Base-by-base conservation (phyloP, 768 basidiomycete genomes). In the Naematelia aurantialba region DNA sequence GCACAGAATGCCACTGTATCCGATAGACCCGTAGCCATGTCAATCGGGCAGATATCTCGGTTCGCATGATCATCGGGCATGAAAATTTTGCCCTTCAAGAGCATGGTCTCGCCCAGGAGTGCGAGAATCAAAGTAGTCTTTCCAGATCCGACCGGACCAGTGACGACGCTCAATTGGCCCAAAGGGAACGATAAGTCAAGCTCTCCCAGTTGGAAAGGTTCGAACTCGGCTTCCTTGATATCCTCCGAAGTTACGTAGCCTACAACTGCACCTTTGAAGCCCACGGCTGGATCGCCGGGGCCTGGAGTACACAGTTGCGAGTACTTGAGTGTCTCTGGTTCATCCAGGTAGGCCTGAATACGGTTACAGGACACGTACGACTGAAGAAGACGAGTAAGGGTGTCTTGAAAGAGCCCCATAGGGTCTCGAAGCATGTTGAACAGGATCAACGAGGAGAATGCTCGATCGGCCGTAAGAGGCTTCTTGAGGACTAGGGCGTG, bases 241-340 rank as follows among this genome's bases (percentile, higher is more conserved):
- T 70, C 63, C 17, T 63, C 60, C 8, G 47, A 39, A 10, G 58
- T 48, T 2, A 51, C 21, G 45, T 69, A 70, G 2, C 67, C 69
- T 10, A 80, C 66, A 0, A 68, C 58, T 0, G 76, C 80, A 49
- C 75, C 59, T 21, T 61, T 60, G 66, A 79, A 79, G 5, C 79
- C 79, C 39, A 80, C 67, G 8, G 45, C 50, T 0, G 78, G 77
- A 21, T 77, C 76, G n/a, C 62, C 66, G 1, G 61, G 60, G 3
- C 59, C 56, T n/a, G 74, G 66, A 19, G 51, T 51, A 22, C 72
- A 69, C 14, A 74, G 61, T 47, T 76, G 73, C 12, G 67, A 50
- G 60, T 79, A 79, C 61, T 81, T 81, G 34, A 69, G 64, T 2
- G 79, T 80, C 54, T 81, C 79, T 11, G 75, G 68, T 55, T 79